Conservation (phyloP, 2,329 filamentous ascomycete species). For the Clonostachys solani region DNA sequence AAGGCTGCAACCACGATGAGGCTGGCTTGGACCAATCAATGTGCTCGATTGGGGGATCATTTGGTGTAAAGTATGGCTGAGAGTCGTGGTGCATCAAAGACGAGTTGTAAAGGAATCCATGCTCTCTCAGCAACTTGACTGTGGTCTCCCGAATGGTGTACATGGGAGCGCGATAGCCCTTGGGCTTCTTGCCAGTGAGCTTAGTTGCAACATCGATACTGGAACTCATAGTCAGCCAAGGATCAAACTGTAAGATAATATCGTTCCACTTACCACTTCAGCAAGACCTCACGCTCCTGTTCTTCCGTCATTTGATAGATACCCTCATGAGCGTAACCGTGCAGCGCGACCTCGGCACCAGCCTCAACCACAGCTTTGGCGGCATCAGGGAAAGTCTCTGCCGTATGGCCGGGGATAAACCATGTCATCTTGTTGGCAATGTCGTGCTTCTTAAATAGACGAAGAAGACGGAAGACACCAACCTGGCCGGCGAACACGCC, state of each 20-base stretch:
- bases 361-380: conserved; percentile 31
- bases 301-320: conserved; percentile 33
- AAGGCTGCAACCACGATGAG: conserved; percentile 39
- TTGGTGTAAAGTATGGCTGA: conserved; percentile 34
- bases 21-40: conserved; percentile 27
- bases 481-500: conserved; percentile 45
- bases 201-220: conserved; percentile 31
- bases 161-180: conserved; percentile 42
- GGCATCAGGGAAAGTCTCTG: conserved; percentile 38
- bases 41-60: conserved; percentile 27
- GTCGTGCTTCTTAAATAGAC: conserved; percentile 33
- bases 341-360: conserved; percentile 39
- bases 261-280: conserved; percentile 18
- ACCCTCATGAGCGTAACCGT: conserved; percentile 44
- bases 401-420: conserved; percentile 43
- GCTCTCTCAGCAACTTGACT: conserved; percentile 33
- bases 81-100: conserved; percentile 40
- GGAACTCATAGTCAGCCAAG: neutral
- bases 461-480: conserved; percentile 41
- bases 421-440: conserved; percentile 41
- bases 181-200: conserved; percentile 31
- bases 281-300: conserved; percentile 39
- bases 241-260: neutral
- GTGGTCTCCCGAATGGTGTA: conserved; percentile 41
- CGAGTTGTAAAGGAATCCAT: conserved; percentile 39